phyloP scores from a whole-genome alignment of 73 alveolate genomes.

The Tetrahymena elliotti region DNA sequence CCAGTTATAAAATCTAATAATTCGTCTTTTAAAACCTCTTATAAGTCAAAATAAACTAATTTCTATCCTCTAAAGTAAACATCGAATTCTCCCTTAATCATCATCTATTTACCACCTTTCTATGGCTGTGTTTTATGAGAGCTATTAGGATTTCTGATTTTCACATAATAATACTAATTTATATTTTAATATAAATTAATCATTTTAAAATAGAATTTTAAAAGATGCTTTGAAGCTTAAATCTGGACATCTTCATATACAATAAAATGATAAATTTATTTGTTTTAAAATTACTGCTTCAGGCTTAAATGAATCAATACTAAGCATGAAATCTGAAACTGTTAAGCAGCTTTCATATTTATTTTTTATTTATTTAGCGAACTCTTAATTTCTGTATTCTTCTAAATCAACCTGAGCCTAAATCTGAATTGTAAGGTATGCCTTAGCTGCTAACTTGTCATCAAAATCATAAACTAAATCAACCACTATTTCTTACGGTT shows the following conservation, averaged over 20 bases:
- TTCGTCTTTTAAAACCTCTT: background rate
- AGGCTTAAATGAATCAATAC: background rate
- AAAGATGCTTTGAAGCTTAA: no score
- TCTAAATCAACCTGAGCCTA: background rate
- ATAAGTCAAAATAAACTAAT: background rate
- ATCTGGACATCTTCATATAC: no score
- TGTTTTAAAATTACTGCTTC: background rate
- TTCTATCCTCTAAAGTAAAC: background rate
- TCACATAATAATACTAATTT: background rate
- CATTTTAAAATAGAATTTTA: no score
- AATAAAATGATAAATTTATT: no score
- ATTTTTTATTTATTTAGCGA: background rate
- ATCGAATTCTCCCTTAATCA: background rate
- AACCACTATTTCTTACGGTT: background rate
- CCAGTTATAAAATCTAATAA: background rate
- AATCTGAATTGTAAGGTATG: background rate
- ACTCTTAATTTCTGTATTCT: background rate
- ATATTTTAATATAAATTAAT: no score
- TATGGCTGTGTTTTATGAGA: background rate
- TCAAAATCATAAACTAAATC: background rate
- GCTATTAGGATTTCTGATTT: background rate
- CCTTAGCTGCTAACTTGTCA: background rate
- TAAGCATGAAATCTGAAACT: background rate
- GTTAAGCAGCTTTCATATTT: background rate
- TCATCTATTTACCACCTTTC: background rate